A percentile compares a stretch with the other conserved stretches of the same genome.
Conservation (phyloP, 169 alveolate species). For the Eimeria zaria region DNA sequence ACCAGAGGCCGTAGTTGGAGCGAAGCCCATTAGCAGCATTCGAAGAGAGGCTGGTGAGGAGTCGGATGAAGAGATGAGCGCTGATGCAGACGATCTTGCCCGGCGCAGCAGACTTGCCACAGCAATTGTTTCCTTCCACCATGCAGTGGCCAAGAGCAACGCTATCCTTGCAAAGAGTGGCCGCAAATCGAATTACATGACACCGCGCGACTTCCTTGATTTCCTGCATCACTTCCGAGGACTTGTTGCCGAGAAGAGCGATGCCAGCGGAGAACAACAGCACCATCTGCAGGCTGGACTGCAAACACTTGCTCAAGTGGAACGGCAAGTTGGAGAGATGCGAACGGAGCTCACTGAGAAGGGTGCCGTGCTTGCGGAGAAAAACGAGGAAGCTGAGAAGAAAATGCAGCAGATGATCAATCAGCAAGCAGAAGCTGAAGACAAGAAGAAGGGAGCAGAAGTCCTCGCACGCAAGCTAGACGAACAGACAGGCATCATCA, state of each 20-base stretch:
- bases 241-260: conserved; percentile 95
- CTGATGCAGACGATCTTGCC: conserved; percentile 45
- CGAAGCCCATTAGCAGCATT: conserved; percentile 63
- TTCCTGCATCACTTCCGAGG: conserved; percentile 97
- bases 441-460: conserved; percentile 95
- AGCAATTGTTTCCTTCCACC: conserved; percentile 93
- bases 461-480: conserved; percentile 94
- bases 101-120: conserved; percentile 91
- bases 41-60: conserved; percentile 75
- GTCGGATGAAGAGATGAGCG: conserved; percentile 84
- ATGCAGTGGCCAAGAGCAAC: conserved; percentile 91
- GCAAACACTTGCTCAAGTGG: conserved; percentile 97
- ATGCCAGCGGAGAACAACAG: conserved; percentile 96
- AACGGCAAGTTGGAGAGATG: conserved; percentile 95
- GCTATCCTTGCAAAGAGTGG: conserved; percentile 91
- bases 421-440: conserved; percentile 98
- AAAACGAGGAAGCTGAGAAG: conserved; percentile 97
- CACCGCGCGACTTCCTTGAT: conserved; percentile 98
- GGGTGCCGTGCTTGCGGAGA: conserved; percentile 94
- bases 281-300: conserved; percentile 97
- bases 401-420: conserved; percentile 96
- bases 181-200: conserved; percentile 95
- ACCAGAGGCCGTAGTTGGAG: conserved; percentile 81
- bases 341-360: conserved; percentile 95
- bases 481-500: conserved; percentile 94